Base-by-base conservation (phyloP, 1,284 basidiomycete genomes). In the Flammula alnicola region DNA sequence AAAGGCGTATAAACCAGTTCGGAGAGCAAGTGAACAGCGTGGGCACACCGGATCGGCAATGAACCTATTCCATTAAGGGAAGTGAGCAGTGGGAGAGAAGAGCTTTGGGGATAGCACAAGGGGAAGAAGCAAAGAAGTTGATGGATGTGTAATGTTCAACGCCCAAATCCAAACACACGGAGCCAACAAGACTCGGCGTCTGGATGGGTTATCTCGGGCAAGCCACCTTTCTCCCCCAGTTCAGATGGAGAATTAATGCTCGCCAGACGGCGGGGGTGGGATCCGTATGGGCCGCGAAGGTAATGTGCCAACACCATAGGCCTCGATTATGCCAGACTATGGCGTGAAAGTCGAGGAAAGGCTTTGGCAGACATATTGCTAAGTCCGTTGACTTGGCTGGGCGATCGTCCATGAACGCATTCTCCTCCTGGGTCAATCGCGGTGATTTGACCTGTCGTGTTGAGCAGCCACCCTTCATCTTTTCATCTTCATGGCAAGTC, bases 121-220 rank as follows among this genome's bases (percentile, higher is more conserved):
- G 49, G 47, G 22, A 51, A 54, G 58, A 60, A 60, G 54, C 37
- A 42, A 31, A 58, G 58, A 60, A 60, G 58, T 35, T 60, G 56
- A 60, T 60, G 56, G 42, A 43, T 40, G 42, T 35, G 43, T 46
- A 38, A 39, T 44, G 44, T 44, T 44, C 43, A 53, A 51, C 35
- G 29, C 19, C 44, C 39, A 52, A 31, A 48, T 41, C 44, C 49
- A 54, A 44, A 37, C 44, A 32, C 50, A 52, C 51, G 51, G 52
- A 54, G 44, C 52, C 52, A 47, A 44, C 47, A 36, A 37, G 39
- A 42, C 39, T 57, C 52, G 49, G 45, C 41, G 43, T 50, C 44
- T 48, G 31, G 36, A 40, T 47, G 29, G 42, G 35, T 52, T 49
- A 35, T 49, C 49, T 50, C 44, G 54, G 49, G 42, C 46, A 50